Base-by-base conservation (phyloP, 192 early-diverging fungal genomes). In the Ambispora gerdemannii region DNA sequence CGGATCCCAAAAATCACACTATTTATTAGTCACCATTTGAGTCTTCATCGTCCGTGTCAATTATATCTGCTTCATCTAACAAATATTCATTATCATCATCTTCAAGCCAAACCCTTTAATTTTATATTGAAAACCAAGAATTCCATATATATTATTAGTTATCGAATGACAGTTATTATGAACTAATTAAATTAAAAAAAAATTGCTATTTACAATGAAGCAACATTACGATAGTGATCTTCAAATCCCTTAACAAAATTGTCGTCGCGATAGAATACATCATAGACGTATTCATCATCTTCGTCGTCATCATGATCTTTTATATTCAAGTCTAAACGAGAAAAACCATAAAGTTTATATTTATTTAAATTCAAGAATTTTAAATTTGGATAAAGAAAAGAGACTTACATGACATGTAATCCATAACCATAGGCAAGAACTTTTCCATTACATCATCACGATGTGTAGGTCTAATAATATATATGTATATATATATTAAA, bases 261-360 rank as follows among this genome's bases (percentile, higher is more conserved):
- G 13, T 82, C 73, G 75, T 85, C 86, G 19, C 81, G 71, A 27
- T 88, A 90, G 71, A 89, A 92, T 56, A 92, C 83, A 70, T 92
- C 90, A 63, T 92, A 92, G 1, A 92, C 87, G 71, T 88, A 92
- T 67, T 87, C 90, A 7, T 88, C 80, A 1, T 84, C 77, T 1
- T 64, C 68, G 10, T 81, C 77, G 8, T 74, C 67, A 6, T 49
- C 43, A 22, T 68, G 65, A 49, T 67, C 77, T 30, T 38, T 3
- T 27, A 38, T 71, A 8, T 71, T 68, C 6, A 75, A 73, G 15
- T 71, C 67, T 72, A 61, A 11, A 19, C n/a, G n/a, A n/a, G n/a
- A n/a, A n/a, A n/a, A n/a, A n/a, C n/a, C n/a, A n/a, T n/a, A n/a
- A n/a, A n/a, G n/a, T n/a, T n/a, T n/a, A n/a, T n/a, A n/a, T n/a